Evolutionary conservation across 768 basidiomycete species (phyloP), one percentile per base, ranked within the genome.

Genomic region (Multifurca ochricompacta): DNA sequence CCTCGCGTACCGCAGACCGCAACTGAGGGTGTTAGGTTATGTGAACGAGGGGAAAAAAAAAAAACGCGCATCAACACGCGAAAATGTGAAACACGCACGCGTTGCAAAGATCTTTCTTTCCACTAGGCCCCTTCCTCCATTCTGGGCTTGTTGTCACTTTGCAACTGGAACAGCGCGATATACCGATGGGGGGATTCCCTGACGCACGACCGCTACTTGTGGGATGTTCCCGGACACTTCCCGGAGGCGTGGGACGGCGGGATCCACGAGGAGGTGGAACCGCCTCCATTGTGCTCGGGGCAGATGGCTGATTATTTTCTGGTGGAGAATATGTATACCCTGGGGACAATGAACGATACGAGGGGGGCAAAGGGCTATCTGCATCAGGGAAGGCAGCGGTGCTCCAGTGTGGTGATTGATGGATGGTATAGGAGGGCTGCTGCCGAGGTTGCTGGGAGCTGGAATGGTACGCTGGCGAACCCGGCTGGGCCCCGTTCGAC

Each of bases 31-130:
- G 49, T 37, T 64, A 57, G 51, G 62, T 60, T 59, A 63, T 47
- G 54, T 53, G 46, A 58, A 61, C 57, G 28, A 45, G 44, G 21
- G 21, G 32, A 50, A 48, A 50, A 56, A 37, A 50, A 48, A 50
- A 56, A 45, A 53, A 62, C 44, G 40, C 42, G 41, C 47, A 58
- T 36, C 54, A 28, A 51, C 19, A 59, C 51, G 59, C 23, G 52
- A 50, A n/a, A 60, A 61, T 46, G 41, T 58, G 51, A 60, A 66
- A 61, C 59, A 78, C 87, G 74, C 70, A 91, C 85, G 91, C 91
- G 72, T 93, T 93, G 68, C 91, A 93, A 25, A 93, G 75, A 67
- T 93, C 89, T 70, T 93, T 93, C 69, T 87, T 86, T 25, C 91
- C 91, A 63, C 80, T 89, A 48, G 89, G 88, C 18, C 91, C 91